Evolutionary conservation across 805 yeast genomes (phyloP).

Genomic region (Candida rishiriensis): DNA sequence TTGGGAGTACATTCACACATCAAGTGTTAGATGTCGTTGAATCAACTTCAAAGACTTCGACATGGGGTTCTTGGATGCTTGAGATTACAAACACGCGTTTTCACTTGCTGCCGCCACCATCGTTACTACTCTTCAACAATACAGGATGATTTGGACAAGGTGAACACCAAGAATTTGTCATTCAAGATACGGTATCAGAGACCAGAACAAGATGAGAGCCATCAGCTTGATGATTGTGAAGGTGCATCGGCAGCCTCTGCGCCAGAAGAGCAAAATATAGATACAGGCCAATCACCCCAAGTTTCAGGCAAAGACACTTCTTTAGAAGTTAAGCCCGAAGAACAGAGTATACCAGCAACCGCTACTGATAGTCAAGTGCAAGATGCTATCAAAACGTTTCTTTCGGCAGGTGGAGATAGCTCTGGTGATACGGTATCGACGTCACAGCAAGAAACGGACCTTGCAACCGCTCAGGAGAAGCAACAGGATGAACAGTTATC

Average conservation of each 20-base stretch:
- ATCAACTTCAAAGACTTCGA: too few relatives aligned
- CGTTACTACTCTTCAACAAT: constrained; percentile 2
- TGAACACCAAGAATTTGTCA: constrained; percentile 8
- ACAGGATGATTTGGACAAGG: constrained; percentile 9
- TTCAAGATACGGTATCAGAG: constrained; percentile 6
- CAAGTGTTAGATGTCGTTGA: too few relatives aligned
- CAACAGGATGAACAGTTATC: not conserved
- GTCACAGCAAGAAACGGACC: not conserved
- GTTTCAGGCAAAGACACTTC: too few relatives aligned
- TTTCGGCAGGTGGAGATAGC: not conserved
- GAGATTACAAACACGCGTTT: too few relatives aligned
- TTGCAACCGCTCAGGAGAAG: not conserved
- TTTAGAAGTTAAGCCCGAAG: too few relatives aligned
- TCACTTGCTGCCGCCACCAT: too few relatives aligned
- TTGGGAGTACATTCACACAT: too few relatives aligned
- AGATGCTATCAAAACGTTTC: constrained; percentile 1
- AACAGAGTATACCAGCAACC: constrained; percentile 1
- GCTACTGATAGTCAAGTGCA: not conserved
- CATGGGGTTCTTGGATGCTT: too few relatives aligned
- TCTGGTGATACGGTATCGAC: not conserved
- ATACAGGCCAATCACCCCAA: too few relatives aligned
- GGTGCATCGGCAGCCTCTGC: too few relatives aligned
- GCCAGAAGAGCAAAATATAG: too few relatives aligned
- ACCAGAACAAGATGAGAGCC: not conserved
- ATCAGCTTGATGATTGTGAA: too few relatives aligned